These are phyloP conservation scores for Leccinum variicolor DNA, from an alignment of 768 basidiomycete species.

Conservation along the genomic window DNA sequence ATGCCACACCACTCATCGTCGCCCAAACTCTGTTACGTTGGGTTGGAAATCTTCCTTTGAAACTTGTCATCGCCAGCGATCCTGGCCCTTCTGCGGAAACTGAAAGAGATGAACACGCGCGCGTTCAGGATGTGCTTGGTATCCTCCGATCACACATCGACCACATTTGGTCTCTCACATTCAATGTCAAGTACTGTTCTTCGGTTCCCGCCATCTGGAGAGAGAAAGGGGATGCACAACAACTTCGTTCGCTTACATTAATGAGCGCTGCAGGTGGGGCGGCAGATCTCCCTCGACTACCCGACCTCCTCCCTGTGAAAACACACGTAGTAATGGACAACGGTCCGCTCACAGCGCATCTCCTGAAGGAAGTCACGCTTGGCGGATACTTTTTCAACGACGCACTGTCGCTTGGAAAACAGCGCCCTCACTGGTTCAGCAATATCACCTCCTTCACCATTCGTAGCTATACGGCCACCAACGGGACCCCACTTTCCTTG, in stretches of 20 bases:
- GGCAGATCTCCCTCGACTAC: neutral
- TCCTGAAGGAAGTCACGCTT: neutral
- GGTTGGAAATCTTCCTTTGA: neutral
- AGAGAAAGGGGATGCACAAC: neutral
- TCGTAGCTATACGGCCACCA: neutral
- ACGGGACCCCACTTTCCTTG: neutral
- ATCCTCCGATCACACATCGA: neutral
- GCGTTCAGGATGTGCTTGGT: neutral
- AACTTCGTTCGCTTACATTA: neutral
- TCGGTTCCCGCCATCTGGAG: conserved; percentile 6
- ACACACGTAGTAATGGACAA: neutral
- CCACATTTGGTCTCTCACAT: conserved; percentile 2
- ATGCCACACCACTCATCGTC: neutral
- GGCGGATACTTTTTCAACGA: neutral
- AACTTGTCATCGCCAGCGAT: conserved; percentile 3
- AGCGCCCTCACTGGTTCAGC: conserved; percentile 2
- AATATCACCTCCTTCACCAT: conserved; percentile 3
- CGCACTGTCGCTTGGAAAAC: neutral
- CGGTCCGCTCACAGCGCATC: neutral
- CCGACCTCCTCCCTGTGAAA: neutral
- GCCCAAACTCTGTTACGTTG: neutral
- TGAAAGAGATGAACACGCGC: neutral
- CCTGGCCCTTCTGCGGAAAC: neutral
- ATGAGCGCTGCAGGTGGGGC: neutral
- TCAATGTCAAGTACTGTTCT: neutral